Evolutionary conservation across 78 protist species (phyloP), one percentile per base, ranked within the genome.

Genomic region (Andalucia godoyi): DNA sequence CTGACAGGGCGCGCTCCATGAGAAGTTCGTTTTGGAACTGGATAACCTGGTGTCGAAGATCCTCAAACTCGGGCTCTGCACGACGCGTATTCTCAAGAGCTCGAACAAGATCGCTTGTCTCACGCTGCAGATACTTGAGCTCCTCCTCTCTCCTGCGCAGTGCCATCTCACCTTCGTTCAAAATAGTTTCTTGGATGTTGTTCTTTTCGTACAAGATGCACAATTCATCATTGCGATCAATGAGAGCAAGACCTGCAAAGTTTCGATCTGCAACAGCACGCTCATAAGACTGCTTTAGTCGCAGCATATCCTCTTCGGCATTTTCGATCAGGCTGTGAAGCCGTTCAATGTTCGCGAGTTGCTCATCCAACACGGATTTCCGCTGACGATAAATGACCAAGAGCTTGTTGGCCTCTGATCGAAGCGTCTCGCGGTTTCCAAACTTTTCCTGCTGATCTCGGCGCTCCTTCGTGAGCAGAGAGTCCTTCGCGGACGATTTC

Each of bases 221-320:
- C 32, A 87, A 74, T 72, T 87, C 89, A 66, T 87, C 92, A 71
- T 81, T 79, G 29, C 92, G 71, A 49, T 87, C 88, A 42, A 87
- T 81, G 32, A 87, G 72, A 42, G 79, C 89, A 30, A 87, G 49
- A 0, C 93, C 91, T 12, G 77, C 73, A 41, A 25, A 60, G 68
- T 83, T 83, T 51, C 88, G 62, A 29, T 77, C 74, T 49, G 77
- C 80, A 43, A 79, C 84, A 1, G 63, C 64, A 0, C 40, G 30
- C 54, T 77, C 85, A 72, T 75, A 84, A 42, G 8, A 8, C 53
- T 34, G 18, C 77, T 80, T 73, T 34, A 84, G 45, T 54, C 49
- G 37, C 27, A 77, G 46, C 86, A 80, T 80, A 38, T 70, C 76
- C 43, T 46, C 17, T 63, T 79, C 85, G 36, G 70, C 64, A 40